Conservation (phyloP, 257 asterid species). For the Petunia axillaris region DNA sequence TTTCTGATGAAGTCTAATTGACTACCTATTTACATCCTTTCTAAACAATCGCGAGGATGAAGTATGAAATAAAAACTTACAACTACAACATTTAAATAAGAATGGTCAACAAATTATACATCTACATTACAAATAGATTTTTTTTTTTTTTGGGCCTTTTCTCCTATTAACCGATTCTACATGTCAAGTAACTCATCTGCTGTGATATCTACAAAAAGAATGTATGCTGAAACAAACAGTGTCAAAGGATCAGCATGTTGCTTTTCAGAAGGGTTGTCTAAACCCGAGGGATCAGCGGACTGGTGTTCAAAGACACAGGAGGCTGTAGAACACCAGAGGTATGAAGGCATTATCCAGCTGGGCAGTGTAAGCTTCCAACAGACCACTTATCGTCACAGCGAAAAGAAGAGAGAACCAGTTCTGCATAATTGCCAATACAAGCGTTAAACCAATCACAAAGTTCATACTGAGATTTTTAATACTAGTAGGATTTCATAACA, state of each 20-base stretch:
- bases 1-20: background rate
- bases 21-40: background rate
- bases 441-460: slow-evolving; percentile 31
- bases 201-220: slow-evolving; percentile 39
- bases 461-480: background rate
- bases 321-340: slow-evolving; percentile 92
- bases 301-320: slow-evolving; percentile 69
- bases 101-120: background rate
- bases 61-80: background rate
- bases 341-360: slow-evolving; percentile 98
- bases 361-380: slow-evolving; percentile 95
- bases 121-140: slow-evolving; percentile 13
- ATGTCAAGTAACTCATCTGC: slow-evolving; percentile 33
- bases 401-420: slow-evolving; percentile 79
- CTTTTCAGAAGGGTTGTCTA: background rate
- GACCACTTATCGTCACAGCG: slow-evolving; percentile 77
- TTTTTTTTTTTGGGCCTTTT: background rate
- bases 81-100: background rate
- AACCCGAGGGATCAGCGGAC: slow-evolving; percentile 3
- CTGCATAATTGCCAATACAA: slow-evolving; percentile 50
- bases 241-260: background rate
- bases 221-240: background rate
- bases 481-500: background rate
- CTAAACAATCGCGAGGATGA: background rate
- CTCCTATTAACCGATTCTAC: slow-evolving; percentile 10